Evolutionary conservation across 495 filamentous ascomycete genomes (phyloP), one percentile per base, ranked within the genome.

Genomic region (Saxispiralis lemnorum): DNA sequence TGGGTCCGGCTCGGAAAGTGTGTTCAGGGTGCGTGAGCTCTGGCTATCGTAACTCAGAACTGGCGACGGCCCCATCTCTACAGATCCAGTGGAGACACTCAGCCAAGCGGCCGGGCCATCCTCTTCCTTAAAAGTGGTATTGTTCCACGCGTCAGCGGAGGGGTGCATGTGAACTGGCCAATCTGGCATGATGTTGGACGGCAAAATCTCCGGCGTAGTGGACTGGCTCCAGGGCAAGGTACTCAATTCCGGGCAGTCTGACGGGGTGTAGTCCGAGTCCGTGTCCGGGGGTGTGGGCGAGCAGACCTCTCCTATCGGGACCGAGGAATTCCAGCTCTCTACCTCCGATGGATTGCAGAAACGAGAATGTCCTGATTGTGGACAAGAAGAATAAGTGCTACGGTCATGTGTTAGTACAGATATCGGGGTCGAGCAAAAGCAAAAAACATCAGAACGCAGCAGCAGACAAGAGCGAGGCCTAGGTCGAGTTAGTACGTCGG

Each of bases 31-130:
- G 35, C 45, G 44, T 36, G 49, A 45, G 40, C 35, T 52, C 40
- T 45, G 45, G 49, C 49, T 52, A 31, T 48, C 45, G 31, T 52
- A 30, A 45, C 49, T 52, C 41, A 52, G 41, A 41, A 40, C 49
- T 20, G 49, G 45, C 39, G 45, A 52, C 41, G 42, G 34, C 28
- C 45, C 49, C 15, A 37, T 6, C 5, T 41, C 49, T 52, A 52
- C 45, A 48, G 39, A 14, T 14, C 24, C 31, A 3, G 18, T 33
- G 17, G 39, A 31, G 28, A 31, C 21, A n/a, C 24, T 44, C 13
- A 42, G 24, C 49, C 49, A 47, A 6, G 24, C n/a, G 15, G 45
- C 18, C 9, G 24, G 24, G 5, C 5, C 5, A 9, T 28, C 24
- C 24, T 28, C 5, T 9, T 28, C 24, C 4, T 28, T 28, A 9